Conservation (phyloP, 1,139 yeast genomes). For the Lipomyces yarrowii region DNA sequence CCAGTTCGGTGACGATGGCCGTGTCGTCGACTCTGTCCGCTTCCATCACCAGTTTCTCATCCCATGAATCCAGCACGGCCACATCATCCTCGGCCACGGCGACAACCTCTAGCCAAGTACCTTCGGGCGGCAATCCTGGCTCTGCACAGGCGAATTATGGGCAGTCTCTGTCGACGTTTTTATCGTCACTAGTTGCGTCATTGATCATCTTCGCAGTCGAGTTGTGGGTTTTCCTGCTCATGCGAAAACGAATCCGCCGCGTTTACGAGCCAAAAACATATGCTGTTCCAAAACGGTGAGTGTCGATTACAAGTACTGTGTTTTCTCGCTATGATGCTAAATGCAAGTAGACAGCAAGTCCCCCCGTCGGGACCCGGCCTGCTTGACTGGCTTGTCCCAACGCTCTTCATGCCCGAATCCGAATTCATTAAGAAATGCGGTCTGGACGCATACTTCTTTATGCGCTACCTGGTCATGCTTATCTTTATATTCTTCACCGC, state of each 20-base stretch:
- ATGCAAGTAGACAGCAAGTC: constrained; percentile 14
- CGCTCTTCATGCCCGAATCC: constrained; percentile 49
- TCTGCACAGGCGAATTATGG: constrained; percentile 26
- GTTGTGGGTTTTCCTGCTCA: constrained; percentile 55
- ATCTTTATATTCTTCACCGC: constrained; percentile 63
- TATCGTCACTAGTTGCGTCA: constrained; percentile 29
- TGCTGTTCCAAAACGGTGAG: constrained; percentile 74
- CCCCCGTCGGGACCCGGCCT: constrained; percentile 29
- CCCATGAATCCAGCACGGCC: background rate
- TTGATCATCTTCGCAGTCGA: constrained; percentile 55
- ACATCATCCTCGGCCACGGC: constrained; percentile 13
- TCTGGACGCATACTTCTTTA: constrained; percentile 68
- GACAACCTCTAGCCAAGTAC: constrained; percentile 7
- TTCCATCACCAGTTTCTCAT: constrained; percentile 6
- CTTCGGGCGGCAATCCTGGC: constrained; percentile 18
- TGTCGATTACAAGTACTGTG: constrained; percentile 65
- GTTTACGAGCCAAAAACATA: constrained; percentile 84
- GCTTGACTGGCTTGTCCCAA: constrained; percentile 28
- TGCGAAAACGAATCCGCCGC: constrained; percentile 67
- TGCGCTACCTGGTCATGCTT: constrained; percentile 74
- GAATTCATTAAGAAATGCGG: constrained; percentile 79
- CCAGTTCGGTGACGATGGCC: background rate
- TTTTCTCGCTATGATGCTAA: background rate
- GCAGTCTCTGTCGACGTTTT: constrained; percentile 29
- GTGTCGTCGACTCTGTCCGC: background rate